Percentiles rank a stretch among this genome's conserved stretches.
These are phyloP conservation scores for Quercus phellos DNA, from an alignment of 331 rosid species.

Conservation along the genomic window DNA sequence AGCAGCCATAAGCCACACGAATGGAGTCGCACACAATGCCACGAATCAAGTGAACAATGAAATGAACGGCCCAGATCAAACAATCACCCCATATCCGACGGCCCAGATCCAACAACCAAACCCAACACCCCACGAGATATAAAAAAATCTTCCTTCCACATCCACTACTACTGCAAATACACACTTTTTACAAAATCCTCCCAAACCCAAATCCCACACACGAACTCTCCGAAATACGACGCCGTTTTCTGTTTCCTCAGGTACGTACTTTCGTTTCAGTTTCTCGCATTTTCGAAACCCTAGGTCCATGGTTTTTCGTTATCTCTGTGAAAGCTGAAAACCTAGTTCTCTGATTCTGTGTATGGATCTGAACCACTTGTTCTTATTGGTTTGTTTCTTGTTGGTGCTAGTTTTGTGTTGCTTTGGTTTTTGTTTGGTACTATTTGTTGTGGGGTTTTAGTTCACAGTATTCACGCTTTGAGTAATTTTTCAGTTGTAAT, in stretches of 20 bases:
- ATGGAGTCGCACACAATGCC: too few relatives aligned
- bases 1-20: too few relatives aligned
- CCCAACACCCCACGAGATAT: background rate
- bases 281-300: constrained; percentile 30
- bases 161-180: constrained; percentile 6
- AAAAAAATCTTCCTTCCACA: background rate
- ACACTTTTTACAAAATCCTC: constrained; percentile 12
- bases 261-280: constrained; percentile 15
- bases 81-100: constrained; percentile 13
- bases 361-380: background rate
- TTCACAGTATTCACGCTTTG: background rate
- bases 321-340: background rate
- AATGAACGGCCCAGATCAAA: constrained; percentile 14
- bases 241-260: constrained; percentile 18
- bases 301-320: constrained; percentile 9
- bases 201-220: constrained; percentile 4
- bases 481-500: background rate
- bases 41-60: too few relatives aligned
- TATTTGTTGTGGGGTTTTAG: background rate
- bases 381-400: background rate
- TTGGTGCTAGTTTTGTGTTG: background rate
- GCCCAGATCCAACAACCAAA: constrained; percentile 13
- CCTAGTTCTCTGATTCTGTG: background rate
- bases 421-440: background rate
- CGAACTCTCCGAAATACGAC: constrained; percentile 26